Base-by-base conservation (phyloP, 306 rosid genomes). In the Vigna nakashimae region DNA sequence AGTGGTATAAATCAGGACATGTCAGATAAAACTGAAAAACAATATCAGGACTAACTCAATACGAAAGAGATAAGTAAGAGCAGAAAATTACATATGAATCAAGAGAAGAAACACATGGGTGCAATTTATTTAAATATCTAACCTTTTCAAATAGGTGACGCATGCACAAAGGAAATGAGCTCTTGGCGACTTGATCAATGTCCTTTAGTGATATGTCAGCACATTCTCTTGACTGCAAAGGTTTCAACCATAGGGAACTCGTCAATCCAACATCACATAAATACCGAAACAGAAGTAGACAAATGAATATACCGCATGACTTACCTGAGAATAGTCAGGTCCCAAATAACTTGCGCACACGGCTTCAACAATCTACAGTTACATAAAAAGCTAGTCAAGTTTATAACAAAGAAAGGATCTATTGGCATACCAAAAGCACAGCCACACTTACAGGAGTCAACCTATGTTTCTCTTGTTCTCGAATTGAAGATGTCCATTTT, bases 111-210 rank as follows among this genome's bases (percentile, higher is more conserved):
- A 77, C 34, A 77, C 40, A 55, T 18, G 22, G 53, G 26, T 46
- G 46, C 58, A 65, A 51, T 50, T 34, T 42, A 66, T 68, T 38
- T 71, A 73, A 82, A 71, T 73, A 56, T 43, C 86, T 73, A 71
- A 91, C 98, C 98, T 95, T 95, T 59, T 95, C 98, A 85, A 91
- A 92, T 52, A 92, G 88, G 81, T 95, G 96, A 43, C 90, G 93
- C 98, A 95, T 95, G 84, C 98, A 95, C 74, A 95, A 78, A 80
- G 99, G 99, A 84, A 95, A 95, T 59, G 98, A 92, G 82, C 90
- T 92, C 87, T 83, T 91, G 13, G 96, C 90, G 79, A 87, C 75
- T 69, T 91, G 98, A 72, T 95, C 89, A 66, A 95, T 87, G 86
- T 92, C 99, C 65, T 89, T 86, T 38, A 89, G 51, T 62, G 98